Evolutionary conservation across 768 basidiomycete species (phyloP).

Genomic region (Lactifluus rugatus): DNA sequence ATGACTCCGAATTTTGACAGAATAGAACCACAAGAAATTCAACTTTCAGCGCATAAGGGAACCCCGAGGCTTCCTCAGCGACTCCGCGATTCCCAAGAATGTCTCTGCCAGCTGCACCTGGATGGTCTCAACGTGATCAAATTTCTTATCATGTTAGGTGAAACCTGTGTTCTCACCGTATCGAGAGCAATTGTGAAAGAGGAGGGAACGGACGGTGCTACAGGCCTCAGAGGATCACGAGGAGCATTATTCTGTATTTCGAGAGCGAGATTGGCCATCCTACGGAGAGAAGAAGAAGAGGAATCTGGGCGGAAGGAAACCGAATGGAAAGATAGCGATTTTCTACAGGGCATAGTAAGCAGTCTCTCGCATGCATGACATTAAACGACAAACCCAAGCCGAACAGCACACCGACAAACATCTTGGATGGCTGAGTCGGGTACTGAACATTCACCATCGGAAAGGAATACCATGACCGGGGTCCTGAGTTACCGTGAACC

Average conservation of each 20-base stretch:
- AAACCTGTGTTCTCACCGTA: not conserved
- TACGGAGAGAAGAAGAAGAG: constrained; percentile 27
- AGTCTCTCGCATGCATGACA: not conserved
- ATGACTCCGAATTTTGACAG: too few species aligned
- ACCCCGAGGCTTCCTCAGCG: constrained; percentile 46
- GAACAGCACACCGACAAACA: constrained; percentile 34
- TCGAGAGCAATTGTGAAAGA: constrained; percentile 37
- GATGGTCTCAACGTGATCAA: not conserved
- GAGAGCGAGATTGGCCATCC: constrained; percentile 44
- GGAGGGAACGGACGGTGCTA: not conserved
- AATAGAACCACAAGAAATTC: too few species aligned
- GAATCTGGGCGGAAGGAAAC: constrained; percentile 43
- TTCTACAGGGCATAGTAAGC: constrained; percentile 26
- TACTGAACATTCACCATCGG: constrained; percentile 42
- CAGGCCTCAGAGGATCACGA: constrained; percentile 25
- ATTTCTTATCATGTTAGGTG: not conserved
- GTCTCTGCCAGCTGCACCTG: constrained; percentile 48
- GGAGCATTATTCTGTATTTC: constrained; percentile 39
- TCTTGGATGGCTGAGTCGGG: constrained; percentile 31
- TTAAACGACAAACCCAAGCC: constrained; percentile 31
- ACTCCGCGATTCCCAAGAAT: constrained; percentile 50
- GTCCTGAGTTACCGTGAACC: constrained; percentile 25
- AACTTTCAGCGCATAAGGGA: constrained; percentile 30
- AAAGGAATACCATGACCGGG: constrained; percentile 48
- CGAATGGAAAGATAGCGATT: constrained; percentile 47